These are phyloP conservation scores for Lactarius deliciosus DNA, from an alignment of 768 basidiomycete genomes.

Conservation along the genomic window DNA sequence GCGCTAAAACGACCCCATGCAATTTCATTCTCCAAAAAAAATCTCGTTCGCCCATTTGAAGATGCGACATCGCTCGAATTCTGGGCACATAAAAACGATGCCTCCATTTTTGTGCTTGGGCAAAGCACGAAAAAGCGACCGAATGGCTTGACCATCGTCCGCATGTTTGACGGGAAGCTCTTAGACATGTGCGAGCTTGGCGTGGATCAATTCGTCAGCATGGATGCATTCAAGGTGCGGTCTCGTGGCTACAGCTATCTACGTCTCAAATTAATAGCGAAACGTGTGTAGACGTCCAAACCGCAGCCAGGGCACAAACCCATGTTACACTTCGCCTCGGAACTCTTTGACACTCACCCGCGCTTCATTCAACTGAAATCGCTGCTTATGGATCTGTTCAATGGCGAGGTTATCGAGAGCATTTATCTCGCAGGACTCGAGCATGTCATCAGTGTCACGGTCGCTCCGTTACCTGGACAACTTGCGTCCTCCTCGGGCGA, in stretches of 20 bases:
- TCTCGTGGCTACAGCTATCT: background rate
- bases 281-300: conserved; percentile 67
- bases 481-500: conserved; percentile 46
- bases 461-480: conserved; percentile 60
- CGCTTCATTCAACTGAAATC: conserved; percentile 91
- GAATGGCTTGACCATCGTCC: conserved; percentile 76
- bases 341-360: conserved; percentile 92
- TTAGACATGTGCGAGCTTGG: conserved; percentile 97
- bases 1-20: conserved; percentile 89
- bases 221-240: conserved; percentile 82
- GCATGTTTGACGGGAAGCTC: conserved; percentile 83
- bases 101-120: conserved; percentile 85
- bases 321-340: conserved; percentile 93
- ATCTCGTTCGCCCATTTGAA: conserved; percentile 88
- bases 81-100: conserved; percentile 93
- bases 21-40: conserved; percentile 94
- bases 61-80: conserved; percentile 81
- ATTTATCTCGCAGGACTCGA: conserved; percentile 84
- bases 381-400: conserved; percentile 87
- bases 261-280: background rate
- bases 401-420: conserved; percentile 78
- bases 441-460: conserved; percentile 81
- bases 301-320: conserved; percentile 88
- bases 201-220: conserved; percentile 74
- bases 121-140: conserved; percentile 95